Conservation (phyloP, 306 rosid species). For the cucumber (Cucumis sativus) region DNA sequence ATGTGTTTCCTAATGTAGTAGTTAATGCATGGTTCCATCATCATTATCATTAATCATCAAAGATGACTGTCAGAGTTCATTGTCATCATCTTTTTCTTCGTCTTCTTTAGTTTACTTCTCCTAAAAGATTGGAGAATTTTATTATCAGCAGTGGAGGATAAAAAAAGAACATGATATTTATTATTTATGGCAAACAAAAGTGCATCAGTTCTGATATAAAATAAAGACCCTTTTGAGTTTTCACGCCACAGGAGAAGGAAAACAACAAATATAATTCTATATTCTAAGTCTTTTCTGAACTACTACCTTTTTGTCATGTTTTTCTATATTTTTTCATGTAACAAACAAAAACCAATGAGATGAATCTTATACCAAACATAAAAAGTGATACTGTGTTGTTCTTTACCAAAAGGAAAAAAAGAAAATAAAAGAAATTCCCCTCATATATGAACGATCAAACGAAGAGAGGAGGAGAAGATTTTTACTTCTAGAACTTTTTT, state of each 20-base stretch:
- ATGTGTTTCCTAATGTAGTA: not conserved
- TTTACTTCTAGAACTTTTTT: not conserved
- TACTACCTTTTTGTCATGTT: not conserved
- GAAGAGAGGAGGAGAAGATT: not conserved
- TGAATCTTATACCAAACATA: not conserved
- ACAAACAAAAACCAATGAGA: not conserved
- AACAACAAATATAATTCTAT: not conserved
- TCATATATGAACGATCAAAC: not conserved
- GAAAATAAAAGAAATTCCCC: not conserved
- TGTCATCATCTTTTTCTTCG: slow-evolving; percentile 1
- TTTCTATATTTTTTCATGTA: not conserved
- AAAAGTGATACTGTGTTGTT: not conserved
- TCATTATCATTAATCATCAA: not conserved
- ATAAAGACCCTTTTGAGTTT: not conserved
- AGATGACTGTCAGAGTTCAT: not conserved
- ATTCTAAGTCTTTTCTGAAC: not conserved
- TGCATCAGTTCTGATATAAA: not conserved
- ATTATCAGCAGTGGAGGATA: not conserved
- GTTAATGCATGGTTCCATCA: not conserved
- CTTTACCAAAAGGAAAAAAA: not conserved
- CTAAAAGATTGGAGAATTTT: not conserved
- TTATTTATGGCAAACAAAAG: not conserved
- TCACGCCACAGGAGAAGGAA: not conserved
- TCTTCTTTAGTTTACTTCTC: not conserved
- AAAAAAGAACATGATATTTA: not conserved